Evolutionary conservation across 2,329 filamentous ascomycete genomes (phyloP).

Genomic region (Beauveria medogensis): DNA sequence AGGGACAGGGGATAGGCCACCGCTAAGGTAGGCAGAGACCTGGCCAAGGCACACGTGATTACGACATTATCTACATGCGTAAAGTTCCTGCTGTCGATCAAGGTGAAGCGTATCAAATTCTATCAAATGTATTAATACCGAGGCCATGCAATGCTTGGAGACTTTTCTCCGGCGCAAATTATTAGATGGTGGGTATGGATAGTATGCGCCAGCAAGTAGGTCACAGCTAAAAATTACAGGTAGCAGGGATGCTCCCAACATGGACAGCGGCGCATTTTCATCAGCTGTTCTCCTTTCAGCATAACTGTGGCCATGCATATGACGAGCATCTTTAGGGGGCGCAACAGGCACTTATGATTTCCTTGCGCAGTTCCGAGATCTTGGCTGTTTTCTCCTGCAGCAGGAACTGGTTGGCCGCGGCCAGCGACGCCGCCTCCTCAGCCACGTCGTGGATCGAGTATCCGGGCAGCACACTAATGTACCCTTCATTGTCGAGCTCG

Average conservation of each 20-base stretch:
- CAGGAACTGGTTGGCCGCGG: neutral
- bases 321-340: neutral
- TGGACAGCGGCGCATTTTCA: neutral
- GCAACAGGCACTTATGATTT: conserved; percentile 3
- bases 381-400: neutral
- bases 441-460: conserved; percentile 4
- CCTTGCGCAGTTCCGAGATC: neutral
- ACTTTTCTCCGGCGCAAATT: neutral
- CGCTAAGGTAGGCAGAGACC: neutral
- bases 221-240: neutral
- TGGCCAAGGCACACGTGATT: neutral
- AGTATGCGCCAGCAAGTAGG: neutral
- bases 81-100: too few species aligned
- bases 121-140: neutral
- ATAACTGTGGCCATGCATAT: neutral
- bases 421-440: conserved; percentile 2
- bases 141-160: neutral
- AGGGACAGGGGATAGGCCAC: neutral
- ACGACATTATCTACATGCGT: neutral
- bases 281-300: neutral
- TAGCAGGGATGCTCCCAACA: neutral
- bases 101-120: neutral
- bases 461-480: conserved; percentile 10
- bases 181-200: too few species aligned
- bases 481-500: conserved; percentile 14